These are phyloP conservation scores for Capsicum baccatum DNA, from an alignment of 257 asterid genomes.

Conservation along the genomic window DNA sequence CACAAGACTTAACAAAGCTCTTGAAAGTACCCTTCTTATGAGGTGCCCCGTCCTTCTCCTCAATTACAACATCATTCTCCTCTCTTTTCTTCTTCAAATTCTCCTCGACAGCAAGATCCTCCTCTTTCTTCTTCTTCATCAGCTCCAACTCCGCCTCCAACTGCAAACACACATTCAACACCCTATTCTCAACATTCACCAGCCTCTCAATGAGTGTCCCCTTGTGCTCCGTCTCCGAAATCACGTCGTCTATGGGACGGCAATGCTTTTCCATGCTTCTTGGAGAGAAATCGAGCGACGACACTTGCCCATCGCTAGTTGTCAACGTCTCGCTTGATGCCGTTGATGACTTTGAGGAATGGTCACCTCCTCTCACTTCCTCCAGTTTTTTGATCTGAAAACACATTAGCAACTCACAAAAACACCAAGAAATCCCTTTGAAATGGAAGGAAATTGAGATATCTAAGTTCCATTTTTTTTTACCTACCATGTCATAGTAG, in stretches of 20 bases:
- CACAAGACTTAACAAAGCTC: slow-evolving; percentile 56
- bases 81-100: slow-evolving; percentile 36
- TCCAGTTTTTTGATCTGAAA: slow-evolving; percentile 66
- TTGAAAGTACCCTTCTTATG: slow-evolving; percentile 48
- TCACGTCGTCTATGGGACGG: slow-evolving; percentile 65
- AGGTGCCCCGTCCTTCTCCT: slow-evolving; percentile 32
- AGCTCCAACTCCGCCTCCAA: slow-evolving; percentile 53
- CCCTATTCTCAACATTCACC: slow-evolving; percentile 62
- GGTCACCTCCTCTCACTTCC: slow-evolving; percentile 46
- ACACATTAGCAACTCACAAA: neutral
- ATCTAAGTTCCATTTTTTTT: too few relatives aligned
- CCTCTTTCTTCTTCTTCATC: slow-evolving; percentile 39
- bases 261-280: slow-evolving; percentile 60
- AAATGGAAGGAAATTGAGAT: neutral
- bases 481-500: neutral
- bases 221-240: slow-evolving; percentile 60
- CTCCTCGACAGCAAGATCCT: neutral
- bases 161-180: slow-evolving; percentile 59
- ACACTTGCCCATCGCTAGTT: slow-evolving; percentile 52
- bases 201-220: slow-evolving; percentile 67
- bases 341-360: slow-evolving; percentile 63
- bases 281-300: slow-evolving; percentile 52
- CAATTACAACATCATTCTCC: neutral
- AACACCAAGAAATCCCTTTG: neutral
- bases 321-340: slow-evolving; percentile 48